These are phyloP conservation scores for Magnusiomyces paraingens DNA, from an alignment of 1,139 yeast species.

Conservation along the genomic window DNA sequence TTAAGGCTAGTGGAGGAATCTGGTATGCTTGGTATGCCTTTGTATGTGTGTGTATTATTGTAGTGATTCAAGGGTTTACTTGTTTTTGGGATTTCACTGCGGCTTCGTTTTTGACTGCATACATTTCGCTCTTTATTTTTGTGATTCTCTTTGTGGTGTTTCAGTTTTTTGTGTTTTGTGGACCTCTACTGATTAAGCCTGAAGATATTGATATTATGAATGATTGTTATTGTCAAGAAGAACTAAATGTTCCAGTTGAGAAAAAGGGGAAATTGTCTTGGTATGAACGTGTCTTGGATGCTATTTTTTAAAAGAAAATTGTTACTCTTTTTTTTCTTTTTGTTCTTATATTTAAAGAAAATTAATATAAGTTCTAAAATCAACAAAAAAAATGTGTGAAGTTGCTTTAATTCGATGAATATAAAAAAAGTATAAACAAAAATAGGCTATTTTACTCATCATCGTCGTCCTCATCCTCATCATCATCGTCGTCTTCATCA, in stretches of 20 bases:
- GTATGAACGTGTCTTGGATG: no score
- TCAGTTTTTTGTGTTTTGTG: constrained; percentile 24
- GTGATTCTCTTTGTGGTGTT: constrained; percentile 44
- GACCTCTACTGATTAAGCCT: no score
- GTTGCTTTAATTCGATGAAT: background rate
- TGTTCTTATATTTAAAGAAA: no score
- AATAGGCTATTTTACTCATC: background rate
- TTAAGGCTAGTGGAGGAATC: constrained; percentile 41
- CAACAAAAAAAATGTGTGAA: no score
- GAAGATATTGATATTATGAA: no score
- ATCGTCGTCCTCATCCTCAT: constrained; percentile 15
- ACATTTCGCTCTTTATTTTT: constrained; percentile 55
- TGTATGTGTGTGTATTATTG: constrained; percentile 40
- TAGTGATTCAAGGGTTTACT: constrained; percentile 62
- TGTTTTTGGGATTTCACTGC: constrained; percentile 54
- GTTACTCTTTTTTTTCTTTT: no score
- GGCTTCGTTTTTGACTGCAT: constrained; percentile 55
- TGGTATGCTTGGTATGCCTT: constrained; percentile 11
- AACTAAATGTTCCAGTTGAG: no score
- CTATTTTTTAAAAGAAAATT: no score
- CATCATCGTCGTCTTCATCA: constrained; percentile 33
- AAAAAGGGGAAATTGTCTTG: no score
- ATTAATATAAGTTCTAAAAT: no score
- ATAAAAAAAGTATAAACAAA: background rate
- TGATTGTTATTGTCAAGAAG: no score